Evolutionary conservation across 2,329 filamentous ascomycete genomes (phyloP).

Genomic region (Paracorniculantispora psalliotae): DNA sequence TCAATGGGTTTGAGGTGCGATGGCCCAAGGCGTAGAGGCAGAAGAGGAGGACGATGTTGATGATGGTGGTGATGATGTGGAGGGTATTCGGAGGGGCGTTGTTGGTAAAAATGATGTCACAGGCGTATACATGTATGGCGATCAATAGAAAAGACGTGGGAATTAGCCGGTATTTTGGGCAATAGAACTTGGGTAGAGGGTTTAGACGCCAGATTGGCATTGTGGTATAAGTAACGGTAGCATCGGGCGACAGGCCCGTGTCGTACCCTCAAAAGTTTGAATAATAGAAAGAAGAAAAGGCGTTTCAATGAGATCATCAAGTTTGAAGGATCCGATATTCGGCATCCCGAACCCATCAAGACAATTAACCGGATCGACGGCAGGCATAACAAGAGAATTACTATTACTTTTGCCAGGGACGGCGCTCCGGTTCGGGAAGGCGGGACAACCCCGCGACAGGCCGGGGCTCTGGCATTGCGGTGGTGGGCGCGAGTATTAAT

Average conservation of each 20-base stretch:
- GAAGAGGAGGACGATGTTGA: too few species aligned
- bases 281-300: background rate
- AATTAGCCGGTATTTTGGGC: background rate
- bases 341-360: background rate
- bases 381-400: background rate
- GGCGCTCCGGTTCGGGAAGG: background rate
- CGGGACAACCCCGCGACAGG: background rate
- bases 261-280: background rate
- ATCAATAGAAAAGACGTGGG: background rate
- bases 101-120: background rate
- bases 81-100: too few species aligned
- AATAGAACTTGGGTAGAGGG: background rate
- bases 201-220: background rate
- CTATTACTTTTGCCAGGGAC: background rate
- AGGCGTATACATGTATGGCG: background rate
- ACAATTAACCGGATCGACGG: constrained; percentile 10
- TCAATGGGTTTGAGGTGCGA: constrained; percentile 69
- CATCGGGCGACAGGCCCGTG: background rate
- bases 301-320: background rate
- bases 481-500: background rate
- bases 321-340: background rate
- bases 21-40: constrained; percentile 52
- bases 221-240: background rate
- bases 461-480: background rate
- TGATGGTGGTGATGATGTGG: too few species aligned